Base-by-base conservation (phyloP, 2,329 filamentous ascomycete species). In the Phialemoniopsis sp. region DNA sequence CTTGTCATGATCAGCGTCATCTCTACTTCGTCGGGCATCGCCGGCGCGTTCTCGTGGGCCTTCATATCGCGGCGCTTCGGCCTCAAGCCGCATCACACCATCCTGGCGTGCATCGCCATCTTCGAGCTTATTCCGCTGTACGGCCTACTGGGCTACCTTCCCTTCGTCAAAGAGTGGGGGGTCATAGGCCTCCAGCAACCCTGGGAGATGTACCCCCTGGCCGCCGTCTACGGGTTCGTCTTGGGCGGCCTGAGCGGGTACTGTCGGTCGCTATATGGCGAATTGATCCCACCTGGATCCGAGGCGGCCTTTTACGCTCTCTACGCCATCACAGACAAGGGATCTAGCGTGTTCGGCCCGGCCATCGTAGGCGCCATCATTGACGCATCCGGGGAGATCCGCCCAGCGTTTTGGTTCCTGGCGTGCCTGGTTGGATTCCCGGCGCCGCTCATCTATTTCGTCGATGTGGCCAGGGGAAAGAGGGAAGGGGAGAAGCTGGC, bases 261-360 rank as follows among this genome's bases (percentile, higher is more conserved):
- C 62, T 97, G 93, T 57, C 84, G 93, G 32, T 90, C 87, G 44
- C 73, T 98, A 5, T 98, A 88, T 57, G 90, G 89, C 30, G 90
- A 97, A 60, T 73, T 98, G 41, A 95, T 98, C 40, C 93, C 93
- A 2, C 88, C 89, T 0, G 93, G 93, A 4, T 94, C 86, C 21
- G 93, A 98, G 63, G 90, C 93, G 0, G 90, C 91, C 0, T 98
- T 98, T 57, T 98, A 95, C 58, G 90, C 91, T 0, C 72, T 98
- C 2, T 98, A 97, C 57, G 93, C 93, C 29, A 96, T 97, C 47
- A 97, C 93, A 2, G 93, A 98, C 60, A 98, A 98, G 62, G 90
- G 91, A 1, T 93, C 87, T 16, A 94, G 87, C 56, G 73, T 97
- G 3, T 96, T 98, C 60, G 93, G 93, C 0, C 93, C 93, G 0